These are phyloP conservation scores for Lactarius trivialis DNA, from an alignment of 768 basidiomycete species.

Conservation along the genomic window DNA sequence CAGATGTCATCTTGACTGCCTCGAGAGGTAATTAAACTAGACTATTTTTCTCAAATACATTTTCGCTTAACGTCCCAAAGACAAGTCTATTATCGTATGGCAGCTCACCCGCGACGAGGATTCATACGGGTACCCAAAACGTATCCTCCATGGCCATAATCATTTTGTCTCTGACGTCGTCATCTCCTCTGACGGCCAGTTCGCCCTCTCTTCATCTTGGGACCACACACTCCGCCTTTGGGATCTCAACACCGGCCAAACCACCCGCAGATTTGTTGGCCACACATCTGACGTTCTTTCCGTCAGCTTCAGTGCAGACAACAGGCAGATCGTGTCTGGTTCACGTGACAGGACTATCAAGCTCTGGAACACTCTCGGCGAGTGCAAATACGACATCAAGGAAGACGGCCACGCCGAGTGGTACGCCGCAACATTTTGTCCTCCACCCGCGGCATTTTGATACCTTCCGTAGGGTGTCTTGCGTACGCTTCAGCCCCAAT, in stretches of 20 bases:
- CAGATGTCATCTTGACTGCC: constrained; percentile 97
- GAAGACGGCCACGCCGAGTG: constrained; percentile 98
- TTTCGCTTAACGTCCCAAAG: constrained; percentile 38
- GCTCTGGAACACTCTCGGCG: constrained; percentile 99
- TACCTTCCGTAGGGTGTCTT: constrained; percentile 72
- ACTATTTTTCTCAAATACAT: constrained; percentile 12
- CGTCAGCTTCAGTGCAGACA: constrained; percentile 99
- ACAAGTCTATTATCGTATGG: constrained; percentile 99
- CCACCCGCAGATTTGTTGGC: constrained; percentile 95
- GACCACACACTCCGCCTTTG: constrained; percentile 99
- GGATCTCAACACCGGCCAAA: constrained; percentile 96
- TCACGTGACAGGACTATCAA: constrained; percentile 97
- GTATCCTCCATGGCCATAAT: constrained; percentile 97
- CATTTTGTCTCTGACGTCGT: constrained; percentile 99
- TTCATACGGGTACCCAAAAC: constrained; percentile 92
- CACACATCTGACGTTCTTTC: constrained; percentile 97
- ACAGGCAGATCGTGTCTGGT: constrained; percentile 98
- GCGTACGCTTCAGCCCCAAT: constrained; percentile 99
- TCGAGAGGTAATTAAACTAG: constrained; percentile 66
- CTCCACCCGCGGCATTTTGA: constrained; percentile 2
- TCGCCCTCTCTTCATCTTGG: constrained; percentile 98
- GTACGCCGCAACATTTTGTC: constrained; percentile 32
- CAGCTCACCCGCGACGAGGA: constrained; percentile 91
- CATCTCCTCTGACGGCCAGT: constrained; percentile 98
- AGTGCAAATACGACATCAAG: constrained; percentile 99